Base-by-base conservation (phyloP, 345 rosid species). In the Brassica rapa region DNA sequence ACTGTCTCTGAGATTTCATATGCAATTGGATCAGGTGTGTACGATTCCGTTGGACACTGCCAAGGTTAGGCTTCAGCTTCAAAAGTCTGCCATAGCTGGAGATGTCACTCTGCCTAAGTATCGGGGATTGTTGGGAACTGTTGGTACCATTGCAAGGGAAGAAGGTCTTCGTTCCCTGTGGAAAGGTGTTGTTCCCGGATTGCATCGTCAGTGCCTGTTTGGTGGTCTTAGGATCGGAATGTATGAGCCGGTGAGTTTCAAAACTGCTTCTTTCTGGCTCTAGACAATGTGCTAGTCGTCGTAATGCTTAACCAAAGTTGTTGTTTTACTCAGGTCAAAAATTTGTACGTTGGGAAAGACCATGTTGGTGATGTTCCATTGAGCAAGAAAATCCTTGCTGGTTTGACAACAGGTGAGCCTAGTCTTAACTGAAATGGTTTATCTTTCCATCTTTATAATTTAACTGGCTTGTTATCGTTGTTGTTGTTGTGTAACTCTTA, bases 31-130 rank as follows among this genome's bases (percentile, higher is more conserved):
- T 74, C 83, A 96, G 99, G 82, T 91, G 39, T 93, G 96, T 70
- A 96, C 99, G 4, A 93, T 96, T 85, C 99, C 99, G 12, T 77
- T 96, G 86, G 98, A 93, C 83, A 91, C 96, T 82, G 99, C 99
- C 32, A 93, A 96, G 84, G 99, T 96, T 51, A 90, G 99, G 86
- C 99, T 96, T 73, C 99, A 96, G 88, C 98, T 96, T 62, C 99
- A 96, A 73, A 89, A 91, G 82, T 88, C 85, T 75, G 86, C 87
- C 35, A 74, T 81, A 53, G 83, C 82, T 8, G 96, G 91, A 46
- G 98, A 93, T 79, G 85, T 69, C 2, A 64, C 86, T 60, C 78
- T 87, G 11, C 92, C 97, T 2, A 96, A 91, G 71, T 96, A 96
- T 73, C 89, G 86, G 72, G 99, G 99, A 66, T 79, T 90, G 88